A percentile compares a stretch with the other conserved stretches of the same genome.
phyloP scores from a whole-genome alignment of 129 eudicot species.

The Cynara cardunculus region DNA sequence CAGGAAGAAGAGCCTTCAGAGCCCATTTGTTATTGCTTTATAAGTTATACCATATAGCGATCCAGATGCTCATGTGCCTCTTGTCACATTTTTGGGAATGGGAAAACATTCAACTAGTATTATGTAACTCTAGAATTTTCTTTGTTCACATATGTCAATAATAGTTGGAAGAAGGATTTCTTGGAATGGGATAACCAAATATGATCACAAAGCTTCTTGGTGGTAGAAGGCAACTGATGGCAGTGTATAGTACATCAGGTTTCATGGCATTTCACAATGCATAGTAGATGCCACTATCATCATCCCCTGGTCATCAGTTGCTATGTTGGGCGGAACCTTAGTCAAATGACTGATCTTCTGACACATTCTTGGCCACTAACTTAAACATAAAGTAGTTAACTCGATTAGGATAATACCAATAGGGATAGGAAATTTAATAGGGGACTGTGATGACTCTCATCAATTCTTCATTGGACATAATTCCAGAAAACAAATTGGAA shows the following conservation, averaged over 20 bases:
- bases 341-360: neutral
- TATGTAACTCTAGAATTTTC: neutral
- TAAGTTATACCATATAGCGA: neutral
- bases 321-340: neutral
- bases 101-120: neutral
- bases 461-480: neutral
- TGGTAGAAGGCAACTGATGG: neutral
- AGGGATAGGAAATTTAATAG: neutral
- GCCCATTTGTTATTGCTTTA: neutral
- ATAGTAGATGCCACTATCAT: neutral
- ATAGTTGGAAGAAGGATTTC: neutral
- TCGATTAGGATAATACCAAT: neutral
- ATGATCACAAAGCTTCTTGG: neutral
- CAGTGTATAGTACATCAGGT: neutral
- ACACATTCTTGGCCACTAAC: neutral
- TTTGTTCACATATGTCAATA: neutral
- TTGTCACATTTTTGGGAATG: neutral
- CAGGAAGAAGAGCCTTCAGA: neutral
- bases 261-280: neutral
- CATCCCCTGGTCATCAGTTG: neutral
- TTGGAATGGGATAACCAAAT: neutral
- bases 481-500: neutral
- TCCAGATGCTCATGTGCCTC: neutral
- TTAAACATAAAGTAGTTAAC: neutral
- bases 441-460: neutral